Percentiles rank a stretch among this genome's conserved stretches.
Evolutionary conservation across 1,139 yeast species (phyloP).

Genomic region (Hanseniaspora sp.): DNA sequence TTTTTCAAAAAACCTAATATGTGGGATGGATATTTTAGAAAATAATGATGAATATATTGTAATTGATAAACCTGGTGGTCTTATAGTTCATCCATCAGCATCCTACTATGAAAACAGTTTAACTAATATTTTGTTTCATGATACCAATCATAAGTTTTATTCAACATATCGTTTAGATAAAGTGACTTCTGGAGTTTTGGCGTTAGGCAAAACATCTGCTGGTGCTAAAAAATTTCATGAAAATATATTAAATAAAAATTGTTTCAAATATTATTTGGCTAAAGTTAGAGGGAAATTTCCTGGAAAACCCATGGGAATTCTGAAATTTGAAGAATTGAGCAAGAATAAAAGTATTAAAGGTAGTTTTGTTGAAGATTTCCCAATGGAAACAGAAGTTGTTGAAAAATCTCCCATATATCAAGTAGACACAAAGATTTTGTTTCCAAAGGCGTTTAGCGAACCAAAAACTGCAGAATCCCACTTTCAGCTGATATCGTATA

Average conservation of each 20-base stretch:
- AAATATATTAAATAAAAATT: conserved; percentile 35
- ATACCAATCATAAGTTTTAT: conserved; percentile 33
- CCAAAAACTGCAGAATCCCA: conserved; percentile 35
- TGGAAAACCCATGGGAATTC: conserved; percentile 14
- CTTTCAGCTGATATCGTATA: conserved; percentile 32
- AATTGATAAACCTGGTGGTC: conserved; percentile 61
- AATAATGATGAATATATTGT: conserved; percentile 45
- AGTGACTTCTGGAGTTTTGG: conserved; percentile 61
- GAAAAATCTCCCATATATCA: conserved; percentile 61
- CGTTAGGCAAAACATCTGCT: conserved; percentile 42
- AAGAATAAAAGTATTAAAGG: neutral
- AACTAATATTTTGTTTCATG: conserved; percentile 45
- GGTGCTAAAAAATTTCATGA: conserved; percentile 38
- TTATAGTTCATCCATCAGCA: conserved; percentile 75
- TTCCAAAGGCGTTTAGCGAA: conserved; percentile 24
- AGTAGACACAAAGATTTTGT: conserved; percentile 50
- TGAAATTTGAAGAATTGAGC: neutral
- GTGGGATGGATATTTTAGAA: conserved; percentile 35
- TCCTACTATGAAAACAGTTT: conserved; percentile 50
- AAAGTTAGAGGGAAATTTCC: conserved; percentile 55
- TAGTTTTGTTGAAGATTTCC: conserved; percentile 1
- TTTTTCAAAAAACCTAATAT: conserved; percentile 17
- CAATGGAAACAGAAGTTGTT: conserved; percentile 27
- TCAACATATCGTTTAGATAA: conserved; percentile 66
- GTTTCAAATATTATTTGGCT: conserved; percentile 43